These are phyloP conservation scores for Rhodotorula sp. DNA, from an alignment of 1,284 basidiomycete species.

Conservation along the genomic window DNA sequence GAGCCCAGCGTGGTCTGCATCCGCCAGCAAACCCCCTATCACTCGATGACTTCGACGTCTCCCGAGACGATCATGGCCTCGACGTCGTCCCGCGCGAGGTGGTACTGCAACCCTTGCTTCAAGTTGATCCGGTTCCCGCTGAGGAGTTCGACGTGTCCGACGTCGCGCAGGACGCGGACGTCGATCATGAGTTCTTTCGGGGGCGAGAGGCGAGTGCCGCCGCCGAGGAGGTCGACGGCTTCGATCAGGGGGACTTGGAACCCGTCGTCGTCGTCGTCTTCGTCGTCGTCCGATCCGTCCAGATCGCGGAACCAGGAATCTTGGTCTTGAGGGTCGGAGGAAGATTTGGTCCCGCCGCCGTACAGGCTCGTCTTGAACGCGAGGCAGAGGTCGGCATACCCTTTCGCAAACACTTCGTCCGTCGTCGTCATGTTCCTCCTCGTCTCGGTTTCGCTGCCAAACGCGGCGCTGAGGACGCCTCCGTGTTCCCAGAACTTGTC, in stretches of 20 bases:
- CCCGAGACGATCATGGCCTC: slow-evolving; percentile 90
- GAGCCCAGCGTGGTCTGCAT: background rate
- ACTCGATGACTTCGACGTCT: slow-evolving; percentile 62
- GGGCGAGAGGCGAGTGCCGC: slow-evolving; percentile 65
- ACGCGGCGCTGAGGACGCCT: slow-evolving; percentile 83
- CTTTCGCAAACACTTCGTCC: slow-evolving; percentile 83
- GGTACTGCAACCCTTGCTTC: slow-evolving; percentile 79
- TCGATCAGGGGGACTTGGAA: slow-evolving; percentile 34
- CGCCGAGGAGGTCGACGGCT: slow-evolving; percentile 68
- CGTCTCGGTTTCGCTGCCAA: slow-evolving; percentile 60
- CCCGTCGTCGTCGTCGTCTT: slow-evolving; percentile 53
- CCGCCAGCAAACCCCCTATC: no score
- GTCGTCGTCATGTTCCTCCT: slow-evolving; percentile 78
- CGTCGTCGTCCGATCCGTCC: background rate
- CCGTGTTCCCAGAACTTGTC: slow-evolving; percentile 88
- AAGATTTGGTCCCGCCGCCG: background rate
- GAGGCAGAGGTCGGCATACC: slow-evolving; percentile 76
- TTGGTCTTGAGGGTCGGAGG: background rate
- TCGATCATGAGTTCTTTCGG: slow-evolving; percentile 77
- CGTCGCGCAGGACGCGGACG: slow-evolving; percentile 75
- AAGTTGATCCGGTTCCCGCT: slow-evolving; percentile 77
- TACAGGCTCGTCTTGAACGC: slow-evolving; percentile 63
- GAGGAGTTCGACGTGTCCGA: slow-evolving; percentile 85
- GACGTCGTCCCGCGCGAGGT: slow-evolving; percentile 78
- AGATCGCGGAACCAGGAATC: background rate